These are phyloP conservation scores for Magnolia kwangsiensis DNA, from an alignment of 164 flowering plant genomes.

Conservation along the genomic window DNA sequence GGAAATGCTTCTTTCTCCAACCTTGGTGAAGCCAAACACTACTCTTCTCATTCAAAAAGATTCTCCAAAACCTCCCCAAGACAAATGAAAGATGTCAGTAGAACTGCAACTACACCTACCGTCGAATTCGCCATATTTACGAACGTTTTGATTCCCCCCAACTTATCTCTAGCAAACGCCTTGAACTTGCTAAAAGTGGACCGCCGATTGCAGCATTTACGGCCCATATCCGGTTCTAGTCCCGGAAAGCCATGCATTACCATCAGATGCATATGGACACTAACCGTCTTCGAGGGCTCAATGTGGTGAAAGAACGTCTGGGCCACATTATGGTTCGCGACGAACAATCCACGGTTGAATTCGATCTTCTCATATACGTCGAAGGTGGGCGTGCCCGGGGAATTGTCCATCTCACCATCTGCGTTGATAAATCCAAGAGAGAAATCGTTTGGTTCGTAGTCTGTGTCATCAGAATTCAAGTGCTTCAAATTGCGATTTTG, in stretches of 20 bases:
- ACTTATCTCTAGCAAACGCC: constrained; percentile 22
- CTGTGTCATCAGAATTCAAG: not conserved
- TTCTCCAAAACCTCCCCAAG: constrained; percentile 19
- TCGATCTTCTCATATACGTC: constrained; percentile 58
- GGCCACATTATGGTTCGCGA: constrained; percentile 55
- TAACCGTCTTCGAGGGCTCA: constrained; percentile 61
- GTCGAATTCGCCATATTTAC: constrained; percentile 19
- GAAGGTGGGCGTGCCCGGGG: constrained; percentile 35
- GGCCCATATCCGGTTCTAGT: constrained; percentile 9
- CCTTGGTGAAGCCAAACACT: constrained; percentile 16
- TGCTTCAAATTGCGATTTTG: constrained; percentile 1
- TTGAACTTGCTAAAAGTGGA: constrained; percentile 23
- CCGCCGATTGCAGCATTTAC: constrained; percentile 1
- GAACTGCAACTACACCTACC: constrained; percentile 20
- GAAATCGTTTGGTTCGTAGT: constrained; percentile 24
- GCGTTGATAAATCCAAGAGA: constrained; percentile 42
- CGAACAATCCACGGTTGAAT: constrained; percentile 61
- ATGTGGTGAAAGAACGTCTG: constrained; percentile 72
- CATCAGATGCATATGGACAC: constrained; percentile 50
- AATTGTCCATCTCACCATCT: constrained; percentile 32
- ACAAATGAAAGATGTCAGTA: constrained; percentile 31
- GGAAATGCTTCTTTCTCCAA: constrained; percentile 21
- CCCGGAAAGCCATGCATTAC: constrained; percentile 13
- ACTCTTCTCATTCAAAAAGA: constrained; percentile 8
- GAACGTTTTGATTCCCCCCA: constrained; percentile 9